Conservation (phyloP, 2,329 filamentous ascomycete genomes). For the Cladosporium sp. region DNA sequence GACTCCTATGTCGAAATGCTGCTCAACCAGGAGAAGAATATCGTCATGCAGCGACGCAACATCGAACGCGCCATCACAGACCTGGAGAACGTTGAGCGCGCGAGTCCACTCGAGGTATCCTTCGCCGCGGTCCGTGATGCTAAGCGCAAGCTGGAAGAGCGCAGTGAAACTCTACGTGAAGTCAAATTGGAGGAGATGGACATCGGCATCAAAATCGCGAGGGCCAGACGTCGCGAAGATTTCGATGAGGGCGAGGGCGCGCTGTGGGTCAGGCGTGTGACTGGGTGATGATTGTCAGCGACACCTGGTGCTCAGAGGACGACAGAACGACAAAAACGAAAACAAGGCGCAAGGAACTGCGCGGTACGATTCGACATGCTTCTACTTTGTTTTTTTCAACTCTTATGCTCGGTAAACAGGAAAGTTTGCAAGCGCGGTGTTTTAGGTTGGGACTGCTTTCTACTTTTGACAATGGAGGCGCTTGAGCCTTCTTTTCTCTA, state of each 20-base stretch:
- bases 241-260: slow-evolving; percentile 62
- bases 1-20: slow-evolving; percentile 61
- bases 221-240: slow-evolving; percentile 72
- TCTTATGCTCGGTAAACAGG: background rate
- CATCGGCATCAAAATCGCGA: slow-evolving; percentile 71
- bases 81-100: slow-evolving; percentile 71
- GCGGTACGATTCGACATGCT: background rate
- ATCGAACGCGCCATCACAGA: slow-evolving; percentile 72
- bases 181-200: slow-evolving; percentile 77
- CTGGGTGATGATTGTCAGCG: slow-evolving; percentile 50
- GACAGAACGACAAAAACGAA: background rate
- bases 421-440: slow-evolving; percentile 2
- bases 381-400: background rate
- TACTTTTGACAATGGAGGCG: background rate
- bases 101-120: slow-evolving; percentile 67
- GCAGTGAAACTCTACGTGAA: slow-evolving; percentile 68
- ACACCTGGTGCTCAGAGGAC: background rate
- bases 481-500: background rate
- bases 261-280: slow-evolving; percentile 78
- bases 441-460: background rate
- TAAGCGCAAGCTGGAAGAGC: slow-evolving; percentile 64
- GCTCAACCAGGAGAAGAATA: slow-evolving; percentile 63
- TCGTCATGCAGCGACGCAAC: slow-evolving; percentile 69
- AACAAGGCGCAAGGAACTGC: background rate
- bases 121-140: slow-evolving; percentile 56